Conservation (phyloP, 441 rosid genomes). For the Gossypium davidsonii region DNA sequence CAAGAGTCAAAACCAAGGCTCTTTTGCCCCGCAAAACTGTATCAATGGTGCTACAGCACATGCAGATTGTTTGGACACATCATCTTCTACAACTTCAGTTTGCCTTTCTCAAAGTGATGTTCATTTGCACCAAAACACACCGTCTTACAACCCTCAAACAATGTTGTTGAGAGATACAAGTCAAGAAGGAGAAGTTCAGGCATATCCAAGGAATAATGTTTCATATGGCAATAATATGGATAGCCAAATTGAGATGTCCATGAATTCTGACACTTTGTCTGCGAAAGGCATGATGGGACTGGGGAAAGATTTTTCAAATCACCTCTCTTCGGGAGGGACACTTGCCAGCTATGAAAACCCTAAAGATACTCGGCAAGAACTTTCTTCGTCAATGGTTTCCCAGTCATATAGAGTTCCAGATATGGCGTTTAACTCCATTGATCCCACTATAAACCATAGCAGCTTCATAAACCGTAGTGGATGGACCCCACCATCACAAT, state of each 20-base stretch:
- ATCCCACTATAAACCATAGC: slow-evolving; percentile 43
- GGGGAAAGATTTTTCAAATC: slow-evolving; percentile 47
- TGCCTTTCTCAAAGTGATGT: slow-evolving; percentile 54
- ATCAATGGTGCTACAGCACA: slow-evolving; percentile 38
- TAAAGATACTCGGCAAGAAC: slow-evolving; percentile 51
- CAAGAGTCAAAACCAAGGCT: slow-evolving; percentile 45
- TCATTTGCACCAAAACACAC: slow-evolving; percentile 40
- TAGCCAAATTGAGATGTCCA: slow-evolving; percentile 31
- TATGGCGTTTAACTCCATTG: slow-evolving; percentile 49
- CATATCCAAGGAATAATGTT: slow-evolving; percentile 37
- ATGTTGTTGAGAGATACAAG: slow-evolving; percentile 35
- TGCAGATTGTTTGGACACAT: slow-evolving; percentile 57
- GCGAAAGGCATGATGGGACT: slow-evolving; percentile 35
- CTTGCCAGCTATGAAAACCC: slow-evolving; percentile 38
- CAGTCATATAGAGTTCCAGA: slow-evolving; percentile 64
- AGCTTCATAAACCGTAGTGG: slow-evolving; percentile 38
- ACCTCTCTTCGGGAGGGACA: slow-evolving; percentile 39
- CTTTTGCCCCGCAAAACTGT: slow-evolving; percentile 36
- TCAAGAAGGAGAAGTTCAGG: slow-evolving; percentile 51
- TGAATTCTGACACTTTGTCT: slow-evolving; percentile 35
- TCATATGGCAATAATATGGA: slow-evolving; percentile 31
- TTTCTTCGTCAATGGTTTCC: slow-evolving; percentile 63
- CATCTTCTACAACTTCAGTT: slow-evolving; percentile 64
- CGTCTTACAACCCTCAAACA: slow-evolving; percentile 39
- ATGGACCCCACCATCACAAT: slow-evolving; percentile 46